Conservation (phyloP, 768 basidiomycete genomes). For the Pleurotus eryngii region DNA sequence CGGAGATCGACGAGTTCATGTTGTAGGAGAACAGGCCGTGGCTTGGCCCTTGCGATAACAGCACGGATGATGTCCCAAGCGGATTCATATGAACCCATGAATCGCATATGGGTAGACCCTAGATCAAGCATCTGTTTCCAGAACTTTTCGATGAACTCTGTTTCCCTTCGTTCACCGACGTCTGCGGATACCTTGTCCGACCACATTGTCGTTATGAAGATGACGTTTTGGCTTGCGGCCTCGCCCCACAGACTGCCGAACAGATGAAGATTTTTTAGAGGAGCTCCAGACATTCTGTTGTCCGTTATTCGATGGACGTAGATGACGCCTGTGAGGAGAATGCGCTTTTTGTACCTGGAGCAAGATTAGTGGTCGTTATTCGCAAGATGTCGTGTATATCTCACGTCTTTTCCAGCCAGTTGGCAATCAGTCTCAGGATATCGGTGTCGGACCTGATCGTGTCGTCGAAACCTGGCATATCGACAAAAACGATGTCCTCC, state of each 20-base stretch:
- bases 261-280: slow-evolving; percentile 24
- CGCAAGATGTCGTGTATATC: neutral
- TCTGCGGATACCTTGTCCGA: slow-evolving; percentile 26
- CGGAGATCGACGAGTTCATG: slow-evolving; percentile 10
- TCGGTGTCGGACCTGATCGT: slow-evolving; percentile 17
- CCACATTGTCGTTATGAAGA: slow-evolving; percentile 32
- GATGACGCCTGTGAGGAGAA: slow-evolving; percentile 24
- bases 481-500: slow-evolving; percentile 19
- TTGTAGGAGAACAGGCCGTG: slow-evolving; percentile 8
- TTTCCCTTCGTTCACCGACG: slow-evolving; percentile 6
- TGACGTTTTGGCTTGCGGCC: slow-evolving; percentile 19
- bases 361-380: neutral
- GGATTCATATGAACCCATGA: slow-evolving; percentile 3
- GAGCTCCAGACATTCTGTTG: slow-evolving; percentile 24
- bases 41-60: slow-evolving; percentile 3
- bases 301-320: slow-evolving; percentile 22
- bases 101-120: slow-evolving; percentile 5
- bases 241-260: slow-evolving; percentile 22
- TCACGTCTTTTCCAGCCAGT: slow-evolving; percentile 24
- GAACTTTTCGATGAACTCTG: slow-evolving; percentile 2
- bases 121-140: slow-evolving; percentile 8
- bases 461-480: slow-evolving; percentile 25
- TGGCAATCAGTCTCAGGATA: slow-evolving; percentile 21
- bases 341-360: slow-evolving; percentile 14
- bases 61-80: slow-evolving; percentile 8